Evolutionary conservation across 176 grass and related monocot species (phyloP).

Genomic region (Eleusine coracana): DNA sequence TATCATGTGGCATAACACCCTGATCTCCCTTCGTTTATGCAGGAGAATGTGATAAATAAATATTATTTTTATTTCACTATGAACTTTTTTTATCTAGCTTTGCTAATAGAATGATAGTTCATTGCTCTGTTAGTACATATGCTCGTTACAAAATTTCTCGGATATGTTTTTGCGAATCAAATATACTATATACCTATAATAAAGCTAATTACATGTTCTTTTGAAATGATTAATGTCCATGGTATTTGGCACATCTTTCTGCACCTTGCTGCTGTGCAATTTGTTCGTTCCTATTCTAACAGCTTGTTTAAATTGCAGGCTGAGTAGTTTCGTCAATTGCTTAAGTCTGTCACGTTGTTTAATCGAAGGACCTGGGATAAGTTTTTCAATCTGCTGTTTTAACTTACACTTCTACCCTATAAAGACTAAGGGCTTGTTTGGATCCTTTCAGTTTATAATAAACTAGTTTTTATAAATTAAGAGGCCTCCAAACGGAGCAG

Average conservation of each 20-base stretch:
- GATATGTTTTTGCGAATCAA: not conserved
- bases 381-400: constrained; percentile 19
- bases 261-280: not conserved
- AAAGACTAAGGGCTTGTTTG: too few relatives aligned
- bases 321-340: constrained; percentile 93
- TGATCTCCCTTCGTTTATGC: not conserved
- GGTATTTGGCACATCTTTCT: constrained; percentile 25
- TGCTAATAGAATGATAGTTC: not conserved
- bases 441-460: too few relatives aligned
- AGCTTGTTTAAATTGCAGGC: constrained; percentile 57
- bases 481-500: too few relatives aligned
- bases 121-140: not conserved
- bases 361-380: constrained; percentile 26
- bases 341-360: constrained; percentile 89
- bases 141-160: not conserved
- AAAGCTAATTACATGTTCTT: not conserved
- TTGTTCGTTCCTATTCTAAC: constrained; percentile 12
- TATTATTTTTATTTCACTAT: constrained; percentile 1
- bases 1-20: not conserved
- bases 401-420: constrained; percentile 3
- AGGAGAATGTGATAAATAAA: not conserved
- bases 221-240: constrained; percentile 6
- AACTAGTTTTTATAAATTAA: too few relatives aligned
- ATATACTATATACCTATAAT: not conserved
- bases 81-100: not conserved